Base-by-base conservation (phyloP, 2,329 filamentous ascomycete genomes). In the Huntiella bhutanensis region DNA sequence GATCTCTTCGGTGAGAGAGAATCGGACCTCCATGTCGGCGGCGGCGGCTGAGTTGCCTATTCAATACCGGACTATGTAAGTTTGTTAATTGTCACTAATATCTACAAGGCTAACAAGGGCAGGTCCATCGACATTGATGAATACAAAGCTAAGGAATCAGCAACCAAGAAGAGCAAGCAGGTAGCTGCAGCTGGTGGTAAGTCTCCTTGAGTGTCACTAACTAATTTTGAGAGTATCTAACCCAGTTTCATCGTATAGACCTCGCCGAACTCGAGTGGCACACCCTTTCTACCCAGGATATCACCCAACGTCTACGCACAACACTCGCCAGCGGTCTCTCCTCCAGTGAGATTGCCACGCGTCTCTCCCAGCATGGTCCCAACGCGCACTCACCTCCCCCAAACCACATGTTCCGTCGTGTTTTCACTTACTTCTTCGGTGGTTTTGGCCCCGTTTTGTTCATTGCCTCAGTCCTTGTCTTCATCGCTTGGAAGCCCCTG, bases 371-470 rank as follows among this genome's bases (percentile, higher is more conserved):
- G 55, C 71, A 80, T 59, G 81, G 81, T 33, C 71, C 62, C 49
- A 87, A 87, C 55, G 68, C 70, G 5, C 77, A 77, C 4, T 75
- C 78, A 3, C 69, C 75, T 3, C 75, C 80, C 1, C 73, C 76
- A 11, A 79, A 75, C 4, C 71, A 69, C 50, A 67, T 69, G 51
- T 57, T 75, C 39, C 64, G 65, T 78, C 33, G 72, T 72, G 15
- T 50, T 33, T 50, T 47, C 38, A 45, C 45, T 13, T 87, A 87
- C 60, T 76, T 86, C 54, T 85, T 85, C 62, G 78, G 77, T 52
- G 82, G 82, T 1, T 88, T 87, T 53, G 81, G 82, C 2, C 68
- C 73, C 1, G 73, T 88, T 43, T 67, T 87, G 3, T 67, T 86
- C 5, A 56, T 77, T 2, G 81, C 79, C 13, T 67, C 71, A 15